These are phyloP conservation scores for Nymphaea colorata DNA, from an alignment of 164 flowering plant species.

Conservation along the genomic window DNA sequence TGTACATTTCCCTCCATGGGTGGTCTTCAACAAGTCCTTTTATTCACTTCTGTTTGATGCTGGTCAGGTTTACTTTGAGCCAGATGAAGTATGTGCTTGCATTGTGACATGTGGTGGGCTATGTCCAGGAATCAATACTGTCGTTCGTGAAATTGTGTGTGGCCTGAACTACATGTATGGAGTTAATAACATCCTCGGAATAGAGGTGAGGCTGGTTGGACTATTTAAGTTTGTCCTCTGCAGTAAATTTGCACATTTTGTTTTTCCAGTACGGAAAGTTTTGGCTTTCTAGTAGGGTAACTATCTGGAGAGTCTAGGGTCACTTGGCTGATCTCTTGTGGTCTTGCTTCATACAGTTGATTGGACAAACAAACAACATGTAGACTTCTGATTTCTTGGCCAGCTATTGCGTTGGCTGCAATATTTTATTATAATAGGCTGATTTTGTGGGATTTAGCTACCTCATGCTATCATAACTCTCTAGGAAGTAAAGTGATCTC, in stretches of 20 bases:
- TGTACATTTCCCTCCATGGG: neutral
- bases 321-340: no score
- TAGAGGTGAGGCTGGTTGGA: constrained; percentile 43
- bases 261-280: neutral
- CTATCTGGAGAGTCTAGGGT: neutral
- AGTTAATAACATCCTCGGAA: constrained; percentile 63
- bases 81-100: constrained; percentile 90
- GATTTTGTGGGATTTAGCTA: no score
- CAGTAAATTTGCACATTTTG: neutral
- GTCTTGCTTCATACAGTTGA: no score
- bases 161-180: constrained; percentile 82
- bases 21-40: neutral
- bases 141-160: constrained; percentile 87
- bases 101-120: constrained; percentile 98
- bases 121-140: constrained; percentile 98
- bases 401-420: no score
- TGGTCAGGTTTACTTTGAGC: constrained; percentile 62
- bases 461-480: no score
- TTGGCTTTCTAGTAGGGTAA: neutral
- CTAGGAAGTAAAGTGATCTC: no score
- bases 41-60: constrained; percentile 2
- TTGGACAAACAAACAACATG: no score
- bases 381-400: no score
- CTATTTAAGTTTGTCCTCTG: neutral
- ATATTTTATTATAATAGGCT: no score